Percentiles rank a stretch among this genome's conserved stretches.
Conservation (phyloP, 1,284 basidiomycete genomes). For the Bondarzewia mesenterica region DNA sequence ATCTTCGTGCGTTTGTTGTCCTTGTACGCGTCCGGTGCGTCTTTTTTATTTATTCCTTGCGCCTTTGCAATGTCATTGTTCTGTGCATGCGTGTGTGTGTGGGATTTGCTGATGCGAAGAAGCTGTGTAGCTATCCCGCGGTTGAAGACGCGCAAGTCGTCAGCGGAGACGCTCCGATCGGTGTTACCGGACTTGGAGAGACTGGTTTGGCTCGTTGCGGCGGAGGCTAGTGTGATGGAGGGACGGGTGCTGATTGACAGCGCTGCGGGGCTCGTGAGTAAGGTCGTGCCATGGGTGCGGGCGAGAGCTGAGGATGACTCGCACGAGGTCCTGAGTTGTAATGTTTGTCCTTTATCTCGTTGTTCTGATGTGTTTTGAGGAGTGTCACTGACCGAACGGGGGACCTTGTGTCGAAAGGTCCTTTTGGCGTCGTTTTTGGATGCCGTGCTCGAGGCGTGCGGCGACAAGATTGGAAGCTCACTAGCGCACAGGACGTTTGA, state of each 20-base stretch:
- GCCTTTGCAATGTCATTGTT: constrained; percentile 5
- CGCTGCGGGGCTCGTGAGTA: constrained; percentile 7
- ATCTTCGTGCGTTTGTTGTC: constrained; percentile 25
- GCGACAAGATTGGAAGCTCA: constrained; percentile 30
- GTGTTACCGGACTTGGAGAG: constrained; percentile 8
- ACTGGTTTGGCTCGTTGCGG: constrained; percentile 4
- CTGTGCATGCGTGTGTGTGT: not conserved
- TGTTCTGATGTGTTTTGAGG: not conserved
- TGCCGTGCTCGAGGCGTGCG: constrained; percentile 29
- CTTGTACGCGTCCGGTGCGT: constrained; percentile 31
- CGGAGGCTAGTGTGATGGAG: constrained; percentile 2
- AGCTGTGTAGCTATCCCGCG: constrained; percentile 43
- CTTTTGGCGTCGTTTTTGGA: constrained; percentile 34
- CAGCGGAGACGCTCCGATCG: constrained; percentile 26
- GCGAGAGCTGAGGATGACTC: constrained; percentile 2
- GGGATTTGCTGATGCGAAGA: not conserved
- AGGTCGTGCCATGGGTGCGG: constrained; percentile 5
- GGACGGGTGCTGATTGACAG: constrained; percentile 6
- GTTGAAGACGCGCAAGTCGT: constrained; percentile 33
- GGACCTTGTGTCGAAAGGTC: constrained; percentile 21
- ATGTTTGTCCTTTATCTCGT: too few relatives aligned
- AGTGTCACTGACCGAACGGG: not conserved
- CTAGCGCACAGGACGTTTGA: constrained; percentile 42
- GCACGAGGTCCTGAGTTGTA: constrained; percentile 16
- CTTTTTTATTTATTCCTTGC: not conserved